Base-by-base conservation (phyloP, 2,329 filamentous ascomycete genomes). In the Trichoderma sp. region DNA sequence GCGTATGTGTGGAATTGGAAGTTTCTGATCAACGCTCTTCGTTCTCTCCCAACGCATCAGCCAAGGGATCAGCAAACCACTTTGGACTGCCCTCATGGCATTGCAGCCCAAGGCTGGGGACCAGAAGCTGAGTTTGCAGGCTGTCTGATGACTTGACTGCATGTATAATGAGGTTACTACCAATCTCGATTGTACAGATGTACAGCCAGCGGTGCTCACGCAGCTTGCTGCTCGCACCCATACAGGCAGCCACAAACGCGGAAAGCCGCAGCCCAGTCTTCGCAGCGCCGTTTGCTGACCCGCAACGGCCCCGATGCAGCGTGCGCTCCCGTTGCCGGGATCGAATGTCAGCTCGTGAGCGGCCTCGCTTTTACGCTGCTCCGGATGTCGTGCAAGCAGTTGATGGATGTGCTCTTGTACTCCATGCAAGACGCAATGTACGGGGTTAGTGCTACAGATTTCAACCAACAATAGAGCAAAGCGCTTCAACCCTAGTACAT, bases 311-410 rank as follows among this genome's bases (percentile, higher is more conserved):
- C 62, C 62, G 62, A 37, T 24, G 27, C 62, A 33, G 37, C 14
- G 52, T 57, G 40, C 40, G n/a, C 33, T 35, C 27, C 62, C 62
- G 27, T 49, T 8, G 35, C 55, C 37, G 57, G 21, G 31, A 31
- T 59, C 16, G 4, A 33, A 52, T 62, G 29, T 29, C 64, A 59
- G 64, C 64, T 59, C 6, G 55, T 21, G 21, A 67, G 19, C 40
- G 55, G 55, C 37, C 64, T 67, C 55, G 40, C 40, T 52, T 37
- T 67, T 52, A 27, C 8, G 63, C 40, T 49, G 40, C 63, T 59
- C 55, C 62, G 62, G 52, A 4, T 47, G 62, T 53, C 52, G 35
- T 64, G 19, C 49, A 55, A 53, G 61, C 33, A n/a, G 29, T 65
- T 5, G 19, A 62, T 47, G 29, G 29, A 31, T 24, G 43, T 19